Percentiles rank a stretch among this genome's conserved stretches.
phyloP scores from a whole-genome alignment of 371 early-diverging fungal genomes.

The Lichtheimia corymbifera region DNA sequence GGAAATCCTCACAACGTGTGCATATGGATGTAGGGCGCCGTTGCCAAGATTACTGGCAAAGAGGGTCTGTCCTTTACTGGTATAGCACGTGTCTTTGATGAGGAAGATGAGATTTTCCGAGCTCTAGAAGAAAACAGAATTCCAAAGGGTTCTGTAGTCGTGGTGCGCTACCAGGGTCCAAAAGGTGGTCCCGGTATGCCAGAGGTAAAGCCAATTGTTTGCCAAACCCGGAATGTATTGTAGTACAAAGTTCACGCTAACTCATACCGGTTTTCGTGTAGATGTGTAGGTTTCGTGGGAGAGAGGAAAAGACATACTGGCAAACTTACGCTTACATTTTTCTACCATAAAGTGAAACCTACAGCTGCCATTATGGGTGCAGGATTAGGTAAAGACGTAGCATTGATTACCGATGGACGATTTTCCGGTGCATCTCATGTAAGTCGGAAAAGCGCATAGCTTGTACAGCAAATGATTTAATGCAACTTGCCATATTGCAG shows the following conservation, averaged over 20 bases:
- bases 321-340: not conserved
- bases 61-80: constrained; percentile 91
- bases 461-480: not conserved
- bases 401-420: constrained; percentile 93
- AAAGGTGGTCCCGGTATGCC: constrained; percentile 93
- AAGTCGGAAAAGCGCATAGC: constrained; percentile 19
- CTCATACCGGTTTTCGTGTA: not conserved
- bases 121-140: constrained; percentile 75
- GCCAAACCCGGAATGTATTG: too few species aligned
- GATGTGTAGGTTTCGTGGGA: constrained; percentile 48
- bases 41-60: constrained; percentile 98
- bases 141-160: constrained; percentile 77
- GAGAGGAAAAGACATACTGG: too few species aligned
- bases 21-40: constrained; percentile 63
- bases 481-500: constrained; percentile 24
- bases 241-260: too few species aligned
- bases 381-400: constrained; percentile 94
- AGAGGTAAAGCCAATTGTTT: constrained; percentile 35
- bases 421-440: constrained; percentile 96
- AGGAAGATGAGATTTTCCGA: constrained; percentile 85
- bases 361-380: constrained; percentile 96
- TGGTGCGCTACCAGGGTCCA: constrained; percentile 87
- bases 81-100: constrained; percentile 86
- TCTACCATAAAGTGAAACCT: constrained; percentile 67
- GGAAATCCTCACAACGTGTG: too few species aligned